Conservation (phyloP, 495 filamentous ascomycete genomes). For the Aspergillus conjunctus region DNA sequence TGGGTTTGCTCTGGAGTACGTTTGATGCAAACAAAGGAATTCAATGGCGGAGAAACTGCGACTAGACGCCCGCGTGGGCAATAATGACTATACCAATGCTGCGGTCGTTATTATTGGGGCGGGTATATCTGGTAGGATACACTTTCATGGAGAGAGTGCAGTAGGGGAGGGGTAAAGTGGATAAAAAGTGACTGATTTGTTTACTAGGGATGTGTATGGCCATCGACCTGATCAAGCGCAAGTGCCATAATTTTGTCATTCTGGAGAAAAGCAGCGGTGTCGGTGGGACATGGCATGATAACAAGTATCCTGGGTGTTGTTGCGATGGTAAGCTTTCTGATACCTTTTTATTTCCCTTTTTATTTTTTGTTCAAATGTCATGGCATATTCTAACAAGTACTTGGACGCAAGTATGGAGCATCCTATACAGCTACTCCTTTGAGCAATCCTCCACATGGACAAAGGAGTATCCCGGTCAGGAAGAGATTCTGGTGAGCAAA, state of each 20-base stretch:
- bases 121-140: slow-evolving; percentile 10
- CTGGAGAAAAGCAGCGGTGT: slow-evolving; percentile 55
- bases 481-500: slow-evolving; percentile 55
- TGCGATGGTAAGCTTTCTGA: slow-evolving; percentile 45
- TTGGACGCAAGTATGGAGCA: slow-evolving; percentile 40
- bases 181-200: background rate
- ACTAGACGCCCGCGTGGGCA: slow-evolving; percentile 2
- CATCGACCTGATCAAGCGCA: slow-evolving; percentile 56
- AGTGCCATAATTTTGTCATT: slow-evolving; percentile 58
- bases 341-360: background rate
- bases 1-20: no score
- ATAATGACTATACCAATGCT: slow-evolving; percentile 14
- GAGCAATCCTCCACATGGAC: slow-evolving; percentile 67
- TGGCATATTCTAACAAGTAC: slow-evolving; percentile 11
- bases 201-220: slow-evolving; percentile 55
- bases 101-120: slow-evolving; percentile 16
- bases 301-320: slow-evolving; percentile 56
- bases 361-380: background rate
- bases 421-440: slow-evolving; percentile 66
- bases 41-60: slow-evolving; percentile 7
- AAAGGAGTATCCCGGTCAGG: slow-evolving; percentile 63
- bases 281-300: slow-evolving; percentile 60
- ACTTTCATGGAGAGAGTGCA: background rate
- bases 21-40: background rate
- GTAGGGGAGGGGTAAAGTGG: background rate